These are phyloP conservation scores for Coemansia sp. DNA, from an alignment of 192 early-diverging fungal species.

Conservation along the genomic window DNA sequence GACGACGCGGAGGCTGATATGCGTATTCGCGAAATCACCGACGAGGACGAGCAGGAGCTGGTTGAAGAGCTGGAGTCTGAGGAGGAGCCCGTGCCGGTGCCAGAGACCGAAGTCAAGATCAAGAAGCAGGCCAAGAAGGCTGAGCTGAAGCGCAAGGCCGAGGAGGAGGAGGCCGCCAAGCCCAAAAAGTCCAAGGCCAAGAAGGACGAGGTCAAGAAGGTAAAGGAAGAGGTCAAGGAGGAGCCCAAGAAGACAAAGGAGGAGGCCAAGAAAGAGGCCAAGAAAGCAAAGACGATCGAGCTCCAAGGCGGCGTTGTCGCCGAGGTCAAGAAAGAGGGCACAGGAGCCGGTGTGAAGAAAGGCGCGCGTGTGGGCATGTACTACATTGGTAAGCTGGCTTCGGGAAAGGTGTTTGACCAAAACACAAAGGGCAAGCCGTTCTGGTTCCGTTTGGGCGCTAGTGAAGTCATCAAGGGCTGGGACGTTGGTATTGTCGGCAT, in stretches of 20 bases:
- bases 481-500: constrained; percentile 88
- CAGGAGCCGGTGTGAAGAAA: constrained; percentile 63
- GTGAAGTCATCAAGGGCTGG: constrained; percentile 98
- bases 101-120: constrained; percentile 50
- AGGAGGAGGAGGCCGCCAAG: constrained; percentile 23
- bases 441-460: constrained; percentile 79
- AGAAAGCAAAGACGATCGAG: constrained; percentile 43
- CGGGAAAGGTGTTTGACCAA: constrained; percentile 95
- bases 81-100: constrained; percentile 33
- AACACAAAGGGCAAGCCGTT: constrained; percentile 90
- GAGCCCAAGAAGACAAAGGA: constrained; percentile 44
- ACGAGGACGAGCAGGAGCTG: constrained; percentile 46
- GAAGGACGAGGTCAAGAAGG: constrained; percentile 23
- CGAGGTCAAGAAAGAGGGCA: constrained; percentile 72
- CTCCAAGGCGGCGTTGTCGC: constrained; percentile 76
- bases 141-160: constrained; percentile 40
- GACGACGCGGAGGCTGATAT: constrained; percentile 50
- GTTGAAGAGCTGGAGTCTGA: constrained; percentile 33
- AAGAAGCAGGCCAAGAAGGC: constrained; percentile 55
- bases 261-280: constrained; percentile 37
- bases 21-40: constrained; percentile 41
- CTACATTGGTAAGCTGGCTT: constrained; percentile 90
- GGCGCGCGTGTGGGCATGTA: constrained; percentile 72
- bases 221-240: constrained; percentile 10
- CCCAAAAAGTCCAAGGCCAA: constrained; percentile 47